A percentile compares a stretch with the other conserved stretches of the same genome.
Evolutionary conservation across 106 monocot species (phyloP).

Genomic region (Phalaenopsis aphrodite): DNA sequence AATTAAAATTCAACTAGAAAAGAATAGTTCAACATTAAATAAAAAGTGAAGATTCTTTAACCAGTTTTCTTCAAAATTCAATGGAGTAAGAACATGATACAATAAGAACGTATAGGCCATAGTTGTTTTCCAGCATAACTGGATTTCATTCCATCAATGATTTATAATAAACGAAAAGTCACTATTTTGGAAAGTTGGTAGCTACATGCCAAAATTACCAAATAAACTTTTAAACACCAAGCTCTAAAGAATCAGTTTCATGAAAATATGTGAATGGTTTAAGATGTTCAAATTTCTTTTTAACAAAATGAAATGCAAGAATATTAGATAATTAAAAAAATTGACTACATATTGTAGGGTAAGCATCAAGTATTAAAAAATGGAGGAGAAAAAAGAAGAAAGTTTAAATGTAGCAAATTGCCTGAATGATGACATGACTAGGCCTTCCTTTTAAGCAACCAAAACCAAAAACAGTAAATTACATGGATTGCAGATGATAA

Average conservation of each 20-base stretch:
- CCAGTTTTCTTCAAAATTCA: not conserved
- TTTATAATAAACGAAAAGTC: not conserved
- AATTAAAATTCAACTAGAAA: not conserved
- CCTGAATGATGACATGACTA: not conserved
- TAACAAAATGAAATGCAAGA: not conserved
- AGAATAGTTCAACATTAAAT: not conserved
- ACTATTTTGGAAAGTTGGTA: not conserved
- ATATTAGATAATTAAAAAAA: not conserved
- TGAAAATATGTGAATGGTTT: not conserved
- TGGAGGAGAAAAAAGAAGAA: not conserved
- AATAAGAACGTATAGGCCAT: not conserved
- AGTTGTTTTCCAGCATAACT: not conserved
- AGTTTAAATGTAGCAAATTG: not conserved
- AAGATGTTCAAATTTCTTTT: not conserved
- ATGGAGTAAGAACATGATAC: not conserved
- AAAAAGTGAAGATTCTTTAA: not conserved
- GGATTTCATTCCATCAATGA: not conserved
- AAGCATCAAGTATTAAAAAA: not conserved
- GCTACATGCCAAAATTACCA: not conserved
- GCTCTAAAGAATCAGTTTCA: not conserved
- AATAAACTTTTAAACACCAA: not conserved
- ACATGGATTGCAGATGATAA: not conserved
- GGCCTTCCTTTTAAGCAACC: not conserved
- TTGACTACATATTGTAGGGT: not conserved
- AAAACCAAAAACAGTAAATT: not conserved